Conservation (phyloP, 2,329 filamentous ascomycete genomes). For the Beauveria rudraprayagi region DNA sequence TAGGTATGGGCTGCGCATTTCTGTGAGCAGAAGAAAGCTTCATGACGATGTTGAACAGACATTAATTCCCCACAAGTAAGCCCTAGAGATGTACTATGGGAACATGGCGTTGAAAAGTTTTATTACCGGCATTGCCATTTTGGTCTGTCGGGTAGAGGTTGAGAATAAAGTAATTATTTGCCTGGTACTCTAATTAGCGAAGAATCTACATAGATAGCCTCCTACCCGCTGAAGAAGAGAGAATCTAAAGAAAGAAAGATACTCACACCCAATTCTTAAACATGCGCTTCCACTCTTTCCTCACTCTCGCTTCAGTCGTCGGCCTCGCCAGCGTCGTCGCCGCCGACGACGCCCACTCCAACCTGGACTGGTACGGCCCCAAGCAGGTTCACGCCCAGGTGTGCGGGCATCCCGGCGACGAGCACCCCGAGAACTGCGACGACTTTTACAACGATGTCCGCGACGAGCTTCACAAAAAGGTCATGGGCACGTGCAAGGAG, state of each 20-base stretch:
- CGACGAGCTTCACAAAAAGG: constrained; percentile 9
- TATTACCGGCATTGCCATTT: not conserved
- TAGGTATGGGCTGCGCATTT: not conserved
- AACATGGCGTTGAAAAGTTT: not conserved
- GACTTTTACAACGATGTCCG: constrained; percentile 11
- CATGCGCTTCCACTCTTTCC: constrained; percentile 3
- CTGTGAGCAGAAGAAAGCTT: not conserved
- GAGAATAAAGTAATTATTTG: not conserved
- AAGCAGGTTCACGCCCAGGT: constrained; percentile 10
- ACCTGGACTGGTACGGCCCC: constrained; percentile 12
- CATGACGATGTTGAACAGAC: not conserved
- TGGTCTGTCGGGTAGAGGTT: not conserved
- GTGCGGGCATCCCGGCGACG: constrained; percentile 11
- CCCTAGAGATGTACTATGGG: not conserved
- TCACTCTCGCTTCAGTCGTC: not conserved
- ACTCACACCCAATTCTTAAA: not conserved
- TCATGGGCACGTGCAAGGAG: constrained; percentile 12
- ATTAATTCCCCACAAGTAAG: constrained; percentile 3
- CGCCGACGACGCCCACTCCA: constrained; percentile 10
- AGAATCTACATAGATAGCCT: not conserved
- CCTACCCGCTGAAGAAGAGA: not conserved
- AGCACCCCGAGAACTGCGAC: constrained; percentile 11
- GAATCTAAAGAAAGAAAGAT: not conserved
- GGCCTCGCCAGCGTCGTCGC: not conserved
- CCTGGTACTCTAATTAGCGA: not conserved